Base-by-base conservation (phyloP, 176 grass and related monocot genomes). In the Eragrostis curvula region DNA sequence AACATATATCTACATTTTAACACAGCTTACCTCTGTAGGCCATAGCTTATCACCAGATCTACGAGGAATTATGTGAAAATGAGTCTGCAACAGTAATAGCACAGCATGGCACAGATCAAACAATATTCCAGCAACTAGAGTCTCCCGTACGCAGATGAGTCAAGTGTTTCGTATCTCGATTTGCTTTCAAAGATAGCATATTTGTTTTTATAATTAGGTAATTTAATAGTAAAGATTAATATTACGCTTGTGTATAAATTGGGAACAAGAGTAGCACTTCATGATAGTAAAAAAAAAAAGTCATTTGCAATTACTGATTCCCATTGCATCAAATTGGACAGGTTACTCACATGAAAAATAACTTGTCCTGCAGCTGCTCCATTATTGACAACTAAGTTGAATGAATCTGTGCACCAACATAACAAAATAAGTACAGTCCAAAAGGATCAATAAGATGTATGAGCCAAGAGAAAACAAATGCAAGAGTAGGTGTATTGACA, bases 1-100 rank as follows among this genome's bases (percentile, higher is more conserved):
- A 47, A n/a, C 44, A 63, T 5, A 52, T 17, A 42, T 7, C 44
- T 30, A 44, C 9, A 57, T n/a, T 23, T 23, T 5, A 24, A 58
- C 8, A 28, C 55, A 5, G 21, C 3, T 86, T 90, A 97, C 94
- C 91, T 97, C 88, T 60, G 91, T 87, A 57, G 88, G 87, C 91
- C 91, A 97, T 62, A 97, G 66, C 53, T 89, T 56, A 47, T 97
- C 94, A 55, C 91, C 91, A 73, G 86, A 77, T 85, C 84, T 91
- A 47, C 94, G 86, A 72, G 94, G 94, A 70, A 97, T 97, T 75
- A 97, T 93, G 70, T 97, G 94, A 73, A 89, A 91, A 87, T 97
- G 94, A 77, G 94, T 97, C 94, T 97, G 93, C 57, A 49, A 69
- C 39, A 89, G 32, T 68, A 44, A 77, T 58, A 85, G 16, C 29